A percentile compares a stretch with the other conserved stretches of the same genome.
Evolutionary conservation across 495 filamentous ascomycete genomes (phyloP).

Genomic region (Trypethelium eluteriae): DNA sequence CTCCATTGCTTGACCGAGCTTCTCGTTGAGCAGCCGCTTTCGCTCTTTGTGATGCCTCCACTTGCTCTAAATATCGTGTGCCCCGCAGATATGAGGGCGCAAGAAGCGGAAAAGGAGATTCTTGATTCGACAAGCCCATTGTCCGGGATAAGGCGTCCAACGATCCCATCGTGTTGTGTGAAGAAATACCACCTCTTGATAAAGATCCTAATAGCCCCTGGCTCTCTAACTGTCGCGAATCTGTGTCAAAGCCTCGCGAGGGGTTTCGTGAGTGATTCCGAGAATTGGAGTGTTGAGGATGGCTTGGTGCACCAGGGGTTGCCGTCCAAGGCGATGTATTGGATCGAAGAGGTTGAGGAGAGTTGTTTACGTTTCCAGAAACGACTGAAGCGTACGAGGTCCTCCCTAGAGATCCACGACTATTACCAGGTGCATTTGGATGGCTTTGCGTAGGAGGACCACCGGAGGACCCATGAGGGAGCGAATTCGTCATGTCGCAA

Average conservation of each 20-base stretch:
- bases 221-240: conserved; percentile 27
- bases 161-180: neutral
- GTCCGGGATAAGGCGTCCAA: neutral
- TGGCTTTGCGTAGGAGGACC: conserved; percentile 28
- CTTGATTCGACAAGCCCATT: conserved; percentile 25
- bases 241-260: conserved; percentile 35
- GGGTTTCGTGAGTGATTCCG: conserved; percentile 31
- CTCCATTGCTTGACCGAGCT: conserved; percentile 32
- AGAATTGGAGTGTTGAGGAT: conserved; percentile 16
- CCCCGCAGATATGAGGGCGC: conserved; percentile 72
- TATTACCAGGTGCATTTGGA: conserved; percentile 11
- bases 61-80: conserved; percentile 66
- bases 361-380: conserved; percentile 54
- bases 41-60: conserved; percentile 60
- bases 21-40: conserved; percentile 50
- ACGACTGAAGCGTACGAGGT: conserved; percentile 77
- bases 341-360: conserved; percentile 56
- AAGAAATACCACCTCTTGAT: conserved; percentile 2
- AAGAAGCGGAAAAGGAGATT: conserved; percentile 48
- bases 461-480: conserved; percentile 33
- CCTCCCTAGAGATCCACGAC: conserved; percentile 28
- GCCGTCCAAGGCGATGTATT: conserved; percentile 34
- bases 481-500: conserved; percentile 2
- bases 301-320: conserved; percentile 17
- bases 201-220: conserved; percentile 11